A percentile compares a stretch with the other conserved stretches of the same genome.
These are phyloP conservation scores for Acanthamoeba castellanii DNA, from an alignment of 208 protist species.

Conservation along the genomic window DNA sequence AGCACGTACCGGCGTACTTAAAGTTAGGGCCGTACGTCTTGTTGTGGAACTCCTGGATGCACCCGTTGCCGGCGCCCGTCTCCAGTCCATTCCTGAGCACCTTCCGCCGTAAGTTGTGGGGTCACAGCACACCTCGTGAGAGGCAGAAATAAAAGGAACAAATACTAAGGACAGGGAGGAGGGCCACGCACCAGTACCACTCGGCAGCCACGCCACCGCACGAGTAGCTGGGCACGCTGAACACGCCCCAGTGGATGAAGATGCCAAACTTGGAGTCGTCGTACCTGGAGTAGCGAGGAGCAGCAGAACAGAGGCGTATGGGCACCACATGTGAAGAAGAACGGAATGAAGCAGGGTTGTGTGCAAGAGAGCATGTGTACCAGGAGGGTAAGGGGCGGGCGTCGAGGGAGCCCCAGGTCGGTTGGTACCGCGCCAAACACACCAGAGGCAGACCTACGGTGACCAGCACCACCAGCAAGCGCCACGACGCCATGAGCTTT, in stretches of 20 bases:
- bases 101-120: too few species aligned
- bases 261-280: constrained; percentile 83
- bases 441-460: background rate
- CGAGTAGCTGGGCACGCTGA: constrained; percentile 80
- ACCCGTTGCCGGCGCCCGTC: background rate
- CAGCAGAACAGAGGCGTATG: too few species aligned
- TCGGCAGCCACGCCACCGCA: constrained; percentile 49
- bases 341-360: constrained; percentile 9
- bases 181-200: constrained; percentile 86
- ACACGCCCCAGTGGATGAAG: constrained; percentile 87
- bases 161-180: too few species aligned
- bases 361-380: background rate
- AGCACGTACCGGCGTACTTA: constrained; percentile 65
- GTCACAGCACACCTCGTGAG: too few species aligned
- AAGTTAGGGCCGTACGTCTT: constrained; percentile 76
- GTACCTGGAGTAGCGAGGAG: constrained; percentile 19
- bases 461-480: background rate
- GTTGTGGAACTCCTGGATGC: constrained; percentile 68
- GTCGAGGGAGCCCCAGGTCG: constrained; percentile 74
- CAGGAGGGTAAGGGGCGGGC: constrained; percentile 75
- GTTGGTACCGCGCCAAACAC: constrained; percentile 3
- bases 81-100: constrained; percentile 2
- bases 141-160: too few species aligned
- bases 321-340: too few species aligned
- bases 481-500: background rate